Percentiles rank a stretch among this genome's conserved stretches.
phyloP scores from a whole-genome alignment of 2,329 filamentous ascomycete genomes.

The Penicillium sclerotigenum region DNA sequence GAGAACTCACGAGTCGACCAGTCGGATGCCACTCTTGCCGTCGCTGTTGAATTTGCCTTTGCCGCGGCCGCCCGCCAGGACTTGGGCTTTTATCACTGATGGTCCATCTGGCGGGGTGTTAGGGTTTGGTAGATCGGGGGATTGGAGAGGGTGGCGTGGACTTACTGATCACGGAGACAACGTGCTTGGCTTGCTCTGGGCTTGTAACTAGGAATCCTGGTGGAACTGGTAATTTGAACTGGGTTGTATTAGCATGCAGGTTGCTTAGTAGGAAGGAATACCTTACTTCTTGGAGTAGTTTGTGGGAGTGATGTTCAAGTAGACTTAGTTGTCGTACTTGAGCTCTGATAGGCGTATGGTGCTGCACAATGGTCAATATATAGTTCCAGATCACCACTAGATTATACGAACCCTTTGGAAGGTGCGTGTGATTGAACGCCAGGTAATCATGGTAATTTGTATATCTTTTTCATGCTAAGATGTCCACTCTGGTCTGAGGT shows the following conservation, averaged over 20 bases:
- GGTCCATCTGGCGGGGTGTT: slow-evolving; percentile 20
- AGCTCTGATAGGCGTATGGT: background rate
- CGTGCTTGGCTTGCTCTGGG: slow-evolving; percentile 22
- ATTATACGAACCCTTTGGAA: background rate
- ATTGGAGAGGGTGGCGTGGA: background rate
- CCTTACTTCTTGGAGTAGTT: slow-evolving; percentile 1
- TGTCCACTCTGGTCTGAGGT: background rate
- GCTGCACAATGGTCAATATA: background rate
- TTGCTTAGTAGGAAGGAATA: background rate
- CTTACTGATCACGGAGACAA: slow-evolving; percentile 27
- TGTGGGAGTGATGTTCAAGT: slow-evolving; percentile 1
- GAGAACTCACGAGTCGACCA: slow-evolving; percentile 22
- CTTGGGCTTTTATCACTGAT: slow-evolving; percentile 31
- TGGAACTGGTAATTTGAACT: slow-evolving; percentile 31
- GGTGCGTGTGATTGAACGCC: background rate
- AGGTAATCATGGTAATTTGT: slow-evolving; percentile 1
- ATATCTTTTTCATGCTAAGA: background rate
- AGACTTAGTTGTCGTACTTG: slow-evolving; percentile 2
- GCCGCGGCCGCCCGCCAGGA: slow-evolving; percentile 33
- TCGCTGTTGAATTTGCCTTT: slow-evolving; percentile 32
- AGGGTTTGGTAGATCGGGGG: background rate
- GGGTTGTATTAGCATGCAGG: background rate
- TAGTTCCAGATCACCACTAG: background rate
- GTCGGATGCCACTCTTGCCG: slow-evolving; percentile 30
- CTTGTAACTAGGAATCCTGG: slow-evolving; percentile 24